Percentiles rank a stretch among this genome's conserved stretches.
phyloP scores from a whole-genome alignment of 2,329 filamentous ascomycete genomes.

The Penicillium janthinellum region DNA sequence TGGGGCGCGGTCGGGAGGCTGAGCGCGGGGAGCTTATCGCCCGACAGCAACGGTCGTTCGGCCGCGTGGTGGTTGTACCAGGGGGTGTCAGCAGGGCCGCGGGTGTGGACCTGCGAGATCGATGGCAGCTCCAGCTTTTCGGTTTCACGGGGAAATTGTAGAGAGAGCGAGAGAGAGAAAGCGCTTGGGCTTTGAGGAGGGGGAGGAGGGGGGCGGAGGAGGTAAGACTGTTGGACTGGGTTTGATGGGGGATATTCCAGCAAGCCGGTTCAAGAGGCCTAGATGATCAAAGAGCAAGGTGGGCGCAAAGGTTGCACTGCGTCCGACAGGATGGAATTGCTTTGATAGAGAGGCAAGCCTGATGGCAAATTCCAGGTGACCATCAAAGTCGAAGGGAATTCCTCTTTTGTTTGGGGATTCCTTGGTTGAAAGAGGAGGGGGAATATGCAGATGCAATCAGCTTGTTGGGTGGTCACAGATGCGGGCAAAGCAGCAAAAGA shows the following conservation, averaged over 20 bases:
- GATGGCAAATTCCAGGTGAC: not conserved
- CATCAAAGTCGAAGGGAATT: not conserved
- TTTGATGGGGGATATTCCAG: constrained; percentile 21
- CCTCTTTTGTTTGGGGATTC: not conserved
- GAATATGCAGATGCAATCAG: constrained; percentile 1
- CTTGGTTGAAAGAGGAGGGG: not conserved
- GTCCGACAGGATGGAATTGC: not conserved
- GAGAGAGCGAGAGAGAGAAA: constrained; percentile 13
- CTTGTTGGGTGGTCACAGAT: constrained; percentile 1
- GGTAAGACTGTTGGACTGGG: constrained; percentile 27
- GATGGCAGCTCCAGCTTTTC: constrained; percentile 94
- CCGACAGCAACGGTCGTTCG: constrained; percentile 68
- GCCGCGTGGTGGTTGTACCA: constrained; percentile 70
- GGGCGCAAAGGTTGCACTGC: constrained; percentile 17
- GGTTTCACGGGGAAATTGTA: constrained; percentile 55
- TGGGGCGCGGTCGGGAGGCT: constrained; percentile 67
- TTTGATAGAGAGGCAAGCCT: not conserved
- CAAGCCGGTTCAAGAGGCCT: constrained; percentile 17
- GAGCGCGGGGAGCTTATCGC: constrained; percentile 72
- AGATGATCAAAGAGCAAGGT: constrained; percentile 7
- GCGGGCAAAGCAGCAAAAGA: constrained; percentile 15
- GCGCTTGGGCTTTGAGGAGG: not conserved
- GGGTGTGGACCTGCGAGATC: constrained; percentile 79
- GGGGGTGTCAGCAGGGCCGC: constrained; percentile 70
- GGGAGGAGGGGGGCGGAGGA: constrained; percentile 8